Percentiles rank a stretch among this genome's conserved stretches.
These are phyloP conservation scores for Trichosporon sp. DNA, from an alignment of 1,284 basidiomycete species.

Conservation along the genomic window DNA sequence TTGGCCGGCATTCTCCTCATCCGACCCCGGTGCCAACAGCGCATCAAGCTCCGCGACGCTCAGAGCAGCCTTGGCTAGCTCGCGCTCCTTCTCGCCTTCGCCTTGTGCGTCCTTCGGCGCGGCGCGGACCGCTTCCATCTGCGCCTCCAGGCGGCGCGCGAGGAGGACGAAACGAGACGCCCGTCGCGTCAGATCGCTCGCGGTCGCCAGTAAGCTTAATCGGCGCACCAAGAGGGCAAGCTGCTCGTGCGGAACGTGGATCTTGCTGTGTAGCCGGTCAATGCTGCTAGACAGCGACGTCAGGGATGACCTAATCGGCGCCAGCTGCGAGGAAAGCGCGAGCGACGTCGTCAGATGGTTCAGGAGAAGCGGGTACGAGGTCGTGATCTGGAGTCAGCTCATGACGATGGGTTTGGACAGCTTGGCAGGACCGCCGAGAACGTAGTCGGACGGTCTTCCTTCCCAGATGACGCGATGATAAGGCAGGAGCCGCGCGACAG, in stretches of 20 bases:
- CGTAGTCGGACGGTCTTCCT: no score
- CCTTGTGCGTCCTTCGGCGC: slow-evolving; percentile 23
- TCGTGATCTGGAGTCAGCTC: slow-evolving; percentile 45
- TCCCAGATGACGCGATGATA: neutral
- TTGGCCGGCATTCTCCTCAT: no score
- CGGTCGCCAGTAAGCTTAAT: slow-evolving; percentile 69
- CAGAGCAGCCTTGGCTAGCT: slow-evolving; percentile 81
- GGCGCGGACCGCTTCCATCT: slow-evolving; percentile 61
- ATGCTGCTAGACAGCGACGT: slow-evolving; percentile 33
- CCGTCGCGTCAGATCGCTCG: slow-evolving; percentile 73
- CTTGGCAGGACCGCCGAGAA: neutral
- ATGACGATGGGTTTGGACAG: slow-evolving; percentile 49
- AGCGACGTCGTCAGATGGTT: slow-evolving; percentile 58
- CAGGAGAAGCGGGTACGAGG: slow-evolving; percentile 47
- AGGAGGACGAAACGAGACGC: slow-evolving; percentile 76
- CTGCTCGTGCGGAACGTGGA: slow-evolving; percentile 70
- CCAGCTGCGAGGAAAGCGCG: slow-evolving; percentile 53
- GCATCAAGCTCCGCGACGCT: slow-evolving; percentile 72
- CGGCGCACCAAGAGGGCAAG: slow-evolving; percentile 64
- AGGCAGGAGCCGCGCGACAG: neutral
- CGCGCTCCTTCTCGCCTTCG: slow-evolving; percentile 68
- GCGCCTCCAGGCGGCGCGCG: slow-evolving; percentile 67
- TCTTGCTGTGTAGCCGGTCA: slow-evolving; percentile 69
- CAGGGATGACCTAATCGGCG: slow-evolving; percentile 42
- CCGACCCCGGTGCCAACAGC: slow-evolving; percentile 1